Evolutionary conservation across 306 rosid species (phyloP).

Genomic region (Vigna angularis): DNA sequence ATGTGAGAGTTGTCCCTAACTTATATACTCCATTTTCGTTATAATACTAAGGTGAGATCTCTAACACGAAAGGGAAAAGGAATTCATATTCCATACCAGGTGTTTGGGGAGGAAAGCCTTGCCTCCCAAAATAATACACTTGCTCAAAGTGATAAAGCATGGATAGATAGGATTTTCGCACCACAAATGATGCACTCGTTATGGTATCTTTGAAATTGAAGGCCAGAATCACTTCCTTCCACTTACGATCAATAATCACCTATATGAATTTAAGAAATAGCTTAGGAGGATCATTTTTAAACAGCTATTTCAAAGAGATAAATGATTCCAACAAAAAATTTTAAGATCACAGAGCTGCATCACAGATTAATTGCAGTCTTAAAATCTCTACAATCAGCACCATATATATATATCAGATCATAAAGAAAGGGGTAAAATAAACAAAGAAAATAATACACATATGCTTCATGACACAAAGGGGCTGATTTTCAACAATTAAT

Average conservation of each 20-base stretch:
- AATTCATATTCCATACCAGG: constrained; percentile 53
- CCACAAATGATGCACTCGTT: constrained; percentile 77
- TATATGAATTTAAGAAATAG: constrained; percentile 43
- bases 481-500: constrained; percentile 2
- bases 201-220: constrained; percentile 74
- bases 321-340: constrained; percentile 18
- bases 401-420: constrained; percentile 3
- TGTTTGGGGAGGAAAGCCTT: constrained; percentile 47
- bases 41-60: neutral
- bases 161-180: constrained; percentile 74
- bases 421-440: neutral
- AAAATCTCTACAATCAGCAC: constrained; percentile 29
- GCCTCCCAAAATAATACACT: constrained; percentile 73
- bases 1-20: neutral
- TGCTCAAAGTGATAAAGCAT: constrained; percentile 91
- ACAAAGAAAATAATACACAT: neutral
- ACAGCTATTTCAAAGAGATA: neutral
- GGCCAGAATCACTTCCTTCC: constrained; percentile 72
- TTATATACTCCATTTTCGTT: neutral
- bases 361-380: constrained; percentile 25
- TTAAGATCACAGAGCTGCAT: constrained; percentile 31
- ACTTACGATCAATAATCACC: constrained; percentile 80
- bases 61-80: neutral
- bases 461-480: constrained; percentile 32
- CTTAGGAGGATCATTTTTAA: constrained; percentile 23